A percentile compares a stretch with the other conserved stretches of the same genome.
Conservation (phyloP, 495 filamentous ascomycete genomes). For the Penicillium fimorum region DNA sequence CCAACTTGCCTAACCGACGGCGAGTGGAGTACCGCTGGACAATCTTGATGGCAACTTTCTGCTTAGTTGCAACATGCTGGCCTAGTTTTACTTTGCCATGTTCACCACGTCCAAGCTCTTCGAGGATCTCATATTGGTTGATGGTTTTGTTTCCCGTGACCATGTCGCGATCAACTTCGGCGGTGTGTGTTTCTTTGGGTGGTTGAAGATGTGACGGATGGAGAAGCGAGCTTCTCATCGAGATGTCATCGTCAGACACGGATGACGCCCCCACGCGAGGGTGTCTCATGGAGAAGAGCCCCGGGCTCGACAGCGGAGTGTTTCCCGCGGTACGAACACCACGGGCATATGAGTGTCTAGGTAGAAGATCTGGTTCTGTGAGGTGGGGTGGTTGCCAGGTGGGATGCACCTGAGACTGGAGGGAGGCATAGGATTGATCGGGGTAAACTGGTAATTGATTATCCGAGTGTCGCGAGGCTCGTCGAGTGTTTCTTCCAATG, state of each 20-base stretch:
- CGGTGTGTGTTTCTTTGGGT: conserved; percentile 75
- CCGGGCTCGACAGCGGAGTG: conserved; percentile 66
- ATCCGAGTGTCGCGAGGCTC: conserved; percentile 34
- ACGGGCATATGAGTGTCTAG: conserved; percentile 33
- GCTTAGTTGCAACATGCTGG: conserved; percentile 69
- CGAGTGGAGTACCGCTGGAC: conserved; percentile 93
- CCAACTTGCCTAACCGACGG: conserved; percentile 76
- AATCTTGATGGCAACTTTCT: conserved; percentile 95
- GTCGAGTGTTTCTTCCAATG: conserved; percentile 28
- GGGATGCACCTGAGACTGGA: conserved; percentile 51
- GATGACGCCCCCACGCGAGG: conserved; percentile 45
- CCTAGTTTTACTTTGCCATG: conserved; percentile 98
- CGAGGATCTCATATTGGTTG: conserved; percentile 95
- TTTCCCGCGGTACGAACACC: conserved; percentile 55
- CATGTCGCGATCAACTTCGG: conserved; percentile 81
- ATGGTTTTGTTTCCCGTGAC: conserved; percentile 90
- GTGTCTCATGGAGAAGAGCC: conserved; percentile 57
- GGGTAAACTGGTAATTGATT: conserved; percentile 51
- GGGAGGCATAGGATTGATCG: conserved; percentile 52
- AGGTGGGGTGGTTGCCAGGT: conserved; percentile 42
- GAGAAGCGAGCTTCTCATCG: conserved; percentile 55
- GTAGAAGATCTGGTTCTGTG: conserved; percentile 35
- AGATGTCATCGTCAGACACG: conserved; percentile 48
- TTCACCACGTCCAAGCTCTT: conserved; percentile 91
- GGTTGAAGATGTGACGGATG: conserved; percentile 65